These are phyloP conservation scores for Bipolaris zeicola DNA, from an alignment of 2,329 filamentous ascomycete species.

Conservation along the genomic window DNA sequence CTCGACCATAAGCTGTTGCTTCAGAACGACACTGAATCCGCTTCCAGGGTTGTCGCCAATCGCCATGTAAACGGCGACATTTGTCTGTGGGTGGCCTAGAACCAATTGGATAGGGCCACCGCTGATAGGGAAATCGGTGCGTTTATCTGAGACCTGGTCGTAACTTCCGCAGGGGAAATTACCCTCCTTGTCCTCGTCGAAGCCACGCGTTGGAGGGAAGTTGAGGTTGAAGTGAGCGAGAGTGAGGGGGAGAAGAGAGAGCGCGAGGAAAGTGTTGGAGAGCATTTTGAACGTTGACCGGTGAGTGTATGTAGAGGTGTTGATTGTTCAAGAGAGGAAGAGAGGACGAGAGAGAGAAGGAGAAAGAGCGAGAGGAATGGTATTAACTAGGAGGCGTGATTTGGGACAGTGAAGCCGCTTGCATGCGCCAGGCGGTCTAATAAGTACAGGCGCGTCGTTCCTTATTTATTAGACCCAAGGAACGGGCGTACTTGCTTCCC, in stretches of 20 bases:
- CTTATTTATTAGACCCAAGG: slow-evolving; percentile 37
- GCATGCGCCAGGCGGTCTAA: not conserved
- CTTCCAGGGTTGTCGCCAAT: slow-evolving; percentile 59
- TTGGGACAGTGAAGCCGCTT: slow-evolving; percentile 6
- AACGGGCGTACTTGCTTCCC: slow-evolving; percentile 20
- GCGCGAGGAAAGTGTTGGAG: slow-evolving; percentile 42
- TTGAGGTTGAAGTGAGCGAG: slow-evolving; percentile 63
- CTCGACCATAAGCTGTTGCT: slow-evolving; percentile 64
- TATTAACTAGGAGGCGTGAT: not conserved
- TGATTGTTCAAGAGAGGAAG: slow-evolving; percentile 1
- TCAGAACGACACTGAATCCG: slow-evolving; percentile 73
- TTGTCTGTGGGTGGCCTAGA: slow-evolving; percentile 59
- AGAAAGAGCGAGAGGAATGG: not conserved
- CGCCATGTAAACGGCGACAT: slow-evolving; percentile 60
- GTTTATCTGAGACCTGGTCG: slow-evolving; percentile 50
- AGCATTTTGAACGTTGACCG: slow-evolving; percentile 35
- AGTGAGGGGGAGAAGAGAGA: slow-evolving; percentile 52
- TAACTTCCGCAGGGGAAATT: slow-evolving; percentile 60
- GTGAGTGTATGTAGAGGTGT: not conserved
- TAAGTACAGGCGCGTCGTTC: slow-evolving; percentile 20
- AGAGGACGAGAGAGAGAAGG: not conserved
- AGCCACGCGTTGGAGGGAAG: slow-evolving; percentile 59
- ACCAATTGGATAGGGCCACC: slow-evolving; percentile 59
- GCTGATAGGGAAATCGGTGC: slow-evolving; percentile 56
- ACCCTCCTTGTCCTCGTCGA: slow-evolving; percentile 54